Evolutionary conservation across 345 rosid genomes (phyloP).

Genomic region (Stellera chamaejasme): DNA sequence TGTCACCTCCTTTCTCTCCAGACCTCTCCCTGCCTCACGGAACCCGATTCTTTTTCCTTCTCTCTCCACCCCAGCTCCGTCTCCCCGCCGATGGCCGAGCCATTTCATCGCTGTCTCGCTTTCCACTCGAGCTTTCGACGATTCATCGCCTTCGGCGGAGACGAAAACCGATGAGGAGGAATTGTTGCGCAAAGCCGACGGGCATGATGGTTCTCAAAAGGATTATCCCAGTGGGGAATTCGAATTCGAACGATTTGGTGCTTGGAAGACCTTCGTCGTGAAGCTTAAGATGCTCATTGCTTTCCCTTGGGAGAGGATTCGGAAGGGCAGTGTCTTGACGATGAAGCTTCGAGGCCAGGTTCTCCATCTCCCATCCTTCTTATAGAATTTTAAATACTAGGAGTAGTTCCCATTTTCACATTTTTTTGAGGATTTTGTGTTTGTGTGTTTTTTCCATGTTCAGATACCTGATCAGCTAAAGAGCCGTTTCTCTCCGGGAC

Average conservation of each 20-base stretch:
- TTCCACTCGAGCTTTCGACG: slow-evolving; percentile 59
- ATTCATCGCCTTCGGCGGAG: slow-evolving; percentile 33
- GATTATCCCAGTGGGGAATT: slow-evolving; percentile 76
- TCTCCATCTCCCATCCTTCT: background rate
- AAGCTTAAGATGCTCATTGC: slow-evolving; percentile 73
- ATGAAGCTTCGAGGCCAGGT: slow-evolving; percentile 98
- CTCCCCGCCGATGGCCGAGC: slow-evolving; percentile 8
- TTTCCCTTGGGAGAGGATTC: slow-evolving; percentile 83
- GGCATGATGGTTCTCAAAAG: slow-evolving; percentile 9
- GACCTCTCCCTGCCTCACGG: slow-evolving; percentile 9
- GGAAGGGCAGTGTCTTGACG: slow-evolving; percentile 71
- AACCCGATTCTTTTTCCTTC: slow-evolving; percentile 1
- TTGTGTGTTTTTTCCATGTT: slow-evolving; percentile 14
- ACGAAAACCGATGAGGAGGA: slow-evolving; percentile 21
- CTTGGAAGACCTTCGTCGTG: slow-evolving; percentile 56
- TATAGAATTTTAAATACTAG: no score
- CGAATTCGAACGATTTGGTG: slow-evolving; percentile 36
- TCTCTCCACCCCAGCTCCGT: slow-evolving; percentile 9
- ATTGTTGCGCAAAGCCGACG: slow-evolving; percentile 12
- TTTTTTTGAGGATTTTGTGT: background rate
- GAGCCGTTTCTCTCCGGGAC: slow-evolving; percentile 82
- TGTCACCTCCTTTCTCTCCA: slow-evolving; percentile 23
- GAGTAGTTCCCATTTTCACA: background rate
- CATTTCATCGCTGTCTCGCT: slow-evolving; percentile 9
- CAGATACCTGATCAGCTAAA: slow-evolving; percentile 95